Percentiles rank a stretch among this genome's conserved stretches.
Conservation (phyloP, 2,329 filamentous ascomycete genomes). For the Elsinoe australis region DNA sequence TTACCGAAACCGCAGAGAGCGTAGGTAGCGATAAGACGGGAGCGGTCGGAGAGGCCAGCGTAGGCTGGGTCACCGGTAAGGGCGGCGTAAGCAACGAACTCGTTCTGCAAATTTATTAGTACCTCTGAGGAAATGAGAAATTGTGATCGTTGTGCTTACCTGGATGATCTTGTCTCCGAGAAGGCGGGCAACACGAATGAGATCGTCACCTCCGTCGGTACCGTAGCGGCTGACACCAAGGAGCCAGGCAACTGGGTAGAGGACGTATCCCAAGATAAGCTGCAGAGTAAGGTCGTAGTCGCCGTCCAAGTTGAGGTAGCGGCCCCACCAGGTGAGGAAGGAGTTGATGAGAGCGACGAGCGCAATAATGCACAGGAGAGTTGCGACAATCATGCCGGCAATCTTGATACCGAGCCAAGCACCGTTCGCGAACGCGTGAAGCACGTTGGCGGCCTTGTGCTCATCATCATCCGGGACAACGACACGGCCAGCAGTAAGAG, state of each 20-base stretch:
- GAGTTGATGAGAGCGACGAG: constrained; percentile 67
- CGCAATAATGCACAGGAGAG: constrained; percentile 75
- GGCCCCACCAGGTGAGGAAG: constrained; percentile 73
- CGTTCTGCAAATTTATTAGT: constrained; percentile 47
- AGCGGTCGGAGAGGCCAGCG: constrained; percentile 56
- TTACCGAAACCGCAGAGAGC: constrained; percentile 71
- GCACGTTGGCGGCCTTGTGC: constrained; percentile 65
- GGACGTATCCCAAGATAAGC: constrained; percentile 67
- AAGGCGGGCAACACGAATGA: constrained; percentile 66
- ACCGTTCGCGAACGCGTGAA: constrained; percentile 79
- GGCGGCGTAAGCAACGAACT: constrained; percentile 63
- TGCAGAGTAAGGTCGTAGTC: constrained; percentile 64
- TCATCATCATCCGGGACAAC: constrained; percentile 74
- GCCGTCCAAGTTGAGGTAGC: constrained; percentile 63
- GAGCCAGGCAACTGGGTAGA: constrained; percentile 73
- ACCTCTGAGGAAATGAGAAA: constrained; percentile 1
- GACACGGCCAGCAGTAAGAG: constrained; percentile 71
- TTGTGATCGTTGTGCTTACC: constrained; percentile 35
- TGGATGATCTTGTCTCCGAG: constrained; percentile 81
- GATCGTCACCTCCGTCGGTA: constrained; percentile 31
- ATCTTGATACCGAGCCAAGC: constrained; percentile 83
- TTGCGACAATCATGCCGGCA: constrained; percentile 71
- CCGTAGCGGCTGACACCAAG: constrained; percentile 62
- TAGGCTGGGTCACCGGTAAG: constrained; percentile 50
- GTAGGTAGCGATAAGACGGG: constrained; percentile 75